phyloP scores from a whole-genome alignment of 1,284 basidiomycete species.

The Cutaneotrichosporon sp. region DNA sequence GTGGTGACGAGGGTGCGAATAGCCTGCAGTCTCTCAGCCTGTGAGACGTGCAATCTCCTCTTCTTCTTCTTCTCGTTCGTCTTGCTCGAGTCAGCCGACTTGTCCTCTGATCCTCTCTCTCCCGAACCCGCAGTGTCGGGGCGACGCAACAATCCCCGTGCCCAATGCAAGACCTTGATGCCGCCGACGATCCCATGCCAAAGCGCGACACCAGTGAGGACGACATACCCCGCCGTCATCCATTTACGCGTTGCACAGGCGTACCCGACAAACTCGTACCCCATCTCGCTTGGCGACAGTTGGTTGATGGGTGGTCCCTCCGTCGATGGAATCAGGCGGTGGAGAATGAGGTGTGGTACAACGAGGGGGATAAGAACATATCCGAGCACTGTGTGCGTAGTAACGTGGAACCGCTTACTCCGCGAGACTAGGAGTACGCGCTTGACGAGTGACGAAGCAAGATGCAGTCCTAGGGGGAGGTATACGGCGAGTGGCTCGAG shows the following conservation, averaged over 20 bases:
- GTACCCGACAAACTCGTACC: conserved; percentile 47
- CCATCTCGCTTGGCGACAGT: conserved; percentile 43
- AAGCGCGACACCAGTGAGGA: conserved; percentile 28
- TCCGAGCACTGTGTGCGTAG: conserved; percentile 31
- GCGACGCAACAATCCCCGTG: conserved; percentile 19
- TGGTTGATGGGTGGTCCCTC: conserved; percentile 32
- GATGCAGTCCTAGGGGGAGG: conserved; percentile 39
- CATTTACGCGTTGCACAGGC: conserved; percentile 29
- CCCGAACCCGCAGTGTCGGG: conserved; percentile 8
- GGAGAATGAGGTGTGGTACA: conserved; percentile 35
- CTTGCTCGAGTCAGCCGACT: neutral
- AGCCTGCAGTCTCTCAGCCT: neutral
- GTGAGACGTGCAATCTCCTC: neutral
- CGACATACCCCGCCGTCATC: conserved; percentile 32
- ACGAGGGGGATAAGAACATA: conserved; percentile 37
- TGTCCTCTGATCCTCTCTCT: neutral
- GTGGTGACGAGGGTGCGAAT: conserved; percentile 26
- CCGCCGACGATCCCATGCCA: conserved; percentile 39
- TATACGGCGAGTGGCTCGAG: conserved; percentile 43
- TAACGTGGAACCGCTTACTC: conserved; percentile 18
- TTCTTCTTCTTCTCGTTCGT: neutral
- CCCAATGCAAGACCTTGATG: conserved; percentile 44
- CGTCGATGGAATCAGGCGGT: conserved; percentile 41
- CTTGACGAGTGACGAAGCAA: conserved; percentile 31
- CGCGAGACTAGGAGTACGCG: conserved; percentile 29